Evolutionary conservation across 164 flowering plant species (phyloP).

Genomic region (Cinnamomum micranthum): DNA sequence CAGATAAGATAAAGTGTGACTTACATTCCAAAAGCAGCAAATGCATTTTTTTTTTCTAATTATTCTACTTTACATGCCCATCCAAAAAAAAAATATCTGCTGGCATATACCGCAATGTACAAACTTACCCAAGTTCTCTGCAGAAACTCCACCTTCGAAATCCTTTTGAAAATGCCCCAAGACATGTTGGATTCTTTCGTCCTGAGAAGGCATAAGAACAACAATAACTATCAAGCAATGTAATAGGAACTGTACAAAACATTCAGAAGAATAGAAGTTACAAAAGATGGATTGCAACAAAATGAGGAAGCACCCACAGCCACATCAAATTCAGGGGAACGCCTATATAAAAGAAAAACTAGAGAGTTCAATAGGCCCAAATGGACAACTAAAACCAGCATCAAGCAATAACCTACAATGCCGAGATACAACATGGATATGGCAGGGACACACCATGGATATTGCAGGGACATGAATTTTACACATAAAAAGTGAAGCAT

Average conservation of each 20-base stretch:
- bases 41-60: slow-evolving; percentile 1
- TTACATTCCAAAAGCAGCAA: not conserved
- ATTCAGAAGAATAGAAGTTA: too few relatives aligned
- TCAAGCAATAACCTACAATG: too few relatives aligned
- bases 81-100: not conserved
- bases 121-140: slow-evolving; percentile 61
- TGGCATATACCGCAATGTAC: not conserved
- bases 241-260: not conserved
- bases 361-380: not conserved
- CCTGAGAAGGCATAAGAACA: slow-evolving; percentile 18
- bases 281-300: not conserved
- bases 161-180: slow-evolving; percentile 81
- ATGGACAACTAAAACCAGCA: not conserved
- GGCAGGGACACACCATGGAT: too few relatives aligned
- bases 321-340: not conserved
- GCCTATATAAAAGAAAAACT: not conserved
- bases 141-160: slow-evolving; percentile 73
- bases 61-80: not conserved
- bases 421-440: too few relatives aligned
- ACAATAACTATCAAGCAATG: not conserved
- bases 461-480: too few relatives aligned
- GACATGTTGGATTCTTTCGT: slow-evolving; percentile 52
- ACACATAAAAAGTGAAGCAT: too few relatives aligned
- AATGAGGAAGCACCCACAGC: not conserved
- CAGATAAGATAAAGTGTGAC: not conserved